Evolutionary conservation across 2,329 filamentous ascomycete genomes (phyloP).

Genomic region (Cryoendolithus antarcticus): DNA sequence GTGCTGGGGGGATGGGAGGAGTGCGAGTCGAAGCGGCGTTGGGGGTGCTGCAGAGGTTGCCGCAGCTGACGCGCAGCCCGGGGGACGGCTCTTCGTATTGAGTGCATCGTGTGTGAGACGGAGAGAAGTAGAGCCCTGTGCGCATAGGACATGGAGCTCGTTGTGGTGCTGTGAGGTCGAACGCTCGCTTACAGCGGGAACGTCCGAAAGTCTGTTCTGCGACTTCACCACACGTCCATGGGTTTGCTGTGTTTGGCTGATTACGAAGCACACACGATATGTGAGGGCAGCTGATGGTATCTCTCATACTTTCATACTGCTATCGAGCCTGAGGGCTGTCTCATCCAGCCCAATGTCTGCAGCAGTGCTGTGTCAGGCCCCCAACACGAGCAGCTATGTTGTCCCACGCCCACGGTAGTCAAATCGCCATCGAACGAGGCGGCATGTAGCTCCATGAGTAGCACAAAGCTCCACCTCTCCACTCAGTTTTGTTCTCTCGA

Average conservation of each 20-base stretch:
- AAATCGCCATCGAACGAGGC: background rate
- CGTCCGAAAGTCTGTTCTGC: slow-evolving; percentile 1
- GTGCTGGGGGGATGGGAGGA: slow-evolving; percentile 16
- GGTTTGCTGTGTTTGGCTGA: too few species aligned
- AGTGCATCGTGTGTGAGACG: slow-evolving; percentile 28
- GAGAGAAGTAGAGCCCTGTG: slow-evolving; percentile 9
- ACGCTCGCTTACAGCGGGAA: slow-evolving; percentile 1
- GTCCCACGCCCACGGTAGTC: too few species aligned
- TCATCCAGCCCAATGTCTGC: too few species aligned
- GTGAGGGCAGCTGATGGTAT: too few species aligned
- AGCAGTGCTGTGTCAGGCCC: too few species aligned
- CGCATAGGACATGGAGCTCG: background rate
- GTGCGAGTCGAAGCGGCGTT: slow-evolving; percentile 28
- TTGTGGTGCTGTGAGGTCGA: slow-evolving; percentile 3
- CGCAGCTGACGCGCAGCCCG: slow-evolving; percentile 28
- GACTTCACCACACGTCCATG: background rate
- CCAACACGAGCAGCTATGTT: too few species aligned
- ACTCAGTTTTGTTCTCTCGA: slow-evolving; percentile 3
- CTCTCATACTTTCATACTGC: too few species aligned
- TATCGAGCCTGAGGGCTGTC: too few species aligned
- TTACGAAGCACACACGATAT: too few species aligned
- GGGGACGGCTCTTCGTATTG: slow-evolving; percentile 31
- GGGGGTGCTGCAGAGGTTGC: slow-evolving; percentile 24
- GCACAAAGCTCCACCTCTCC: background rate
- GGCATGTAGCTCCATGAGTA: background rate